Conservation (phyloP, 148 eudicot genomes). For the Simmondsia chinensis region DNA sequence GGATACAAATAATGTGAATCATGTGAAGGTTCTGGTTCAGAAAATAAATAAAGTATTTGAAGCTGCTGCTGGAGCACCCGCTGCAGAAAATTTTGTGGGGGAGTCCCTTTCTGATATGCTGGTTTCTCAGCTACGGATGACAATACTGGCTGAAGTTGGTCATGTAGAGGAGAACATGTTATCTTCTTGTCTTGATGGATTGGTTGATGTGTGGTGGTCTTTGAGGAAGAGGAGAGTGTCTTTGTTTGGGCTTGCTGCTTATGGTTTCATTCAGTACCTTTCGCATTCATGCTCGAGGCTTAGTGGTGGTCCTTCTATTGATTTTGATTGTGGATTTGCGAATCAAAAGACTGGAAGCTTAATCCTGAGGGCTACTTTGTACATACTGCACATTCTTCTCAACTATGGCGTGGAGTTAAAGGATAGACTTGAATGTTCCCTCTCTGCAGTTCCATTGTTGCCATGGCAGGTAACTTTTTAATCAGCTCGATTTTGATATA, state of each 20-base stretch:
- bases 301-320: constrained; percentile 29
- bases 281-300: constrained; percentile 52
- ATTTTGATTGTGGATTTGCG: constrained; percentile 25
- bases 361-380: constrained; percentile 72
- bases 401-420: constrained; percentile 83
- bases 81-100: constrained; percentile 50
- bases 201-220: constrained; percentile 83
- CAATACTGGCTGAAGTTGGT: constrained; percentile 30
- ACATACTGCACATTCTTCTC: constrained; percentile 79
- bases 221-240: constrained; percentile 83
- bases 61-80: constrained; percentile 77
- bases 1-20: constrained; percentile 17
- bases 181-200: constrained; percentile 31
- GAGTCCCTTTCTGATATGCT: constrained; percentile 46
- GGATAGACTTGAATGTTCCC: constrained; percentile 75
- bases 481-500: constrained; percentile 1
- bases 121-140: constrained; percentile 58
- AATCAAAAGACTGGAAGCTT: constrained; percentile 48
- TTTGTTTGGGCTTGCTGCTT: constrained; percentile 90
- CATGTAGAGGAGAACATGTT: constrained; percentile 29
- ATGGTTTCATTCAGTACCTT: constrained; percentile 69
- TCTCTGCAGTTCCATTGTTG: constrained; percentile 70
- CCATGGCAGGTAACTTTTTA: constrained; percentile 85
- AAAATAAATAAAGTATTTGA: constrained; percentile 59
- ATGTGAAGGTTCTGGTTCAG: constrained; percentile 31